A percentile compares a stretch with the other conserved stretches of the same genome.
Conservation (phyloP, 2,329 filamentous ascomycete genomes). For the Cladophialophora immunda region DNA sequence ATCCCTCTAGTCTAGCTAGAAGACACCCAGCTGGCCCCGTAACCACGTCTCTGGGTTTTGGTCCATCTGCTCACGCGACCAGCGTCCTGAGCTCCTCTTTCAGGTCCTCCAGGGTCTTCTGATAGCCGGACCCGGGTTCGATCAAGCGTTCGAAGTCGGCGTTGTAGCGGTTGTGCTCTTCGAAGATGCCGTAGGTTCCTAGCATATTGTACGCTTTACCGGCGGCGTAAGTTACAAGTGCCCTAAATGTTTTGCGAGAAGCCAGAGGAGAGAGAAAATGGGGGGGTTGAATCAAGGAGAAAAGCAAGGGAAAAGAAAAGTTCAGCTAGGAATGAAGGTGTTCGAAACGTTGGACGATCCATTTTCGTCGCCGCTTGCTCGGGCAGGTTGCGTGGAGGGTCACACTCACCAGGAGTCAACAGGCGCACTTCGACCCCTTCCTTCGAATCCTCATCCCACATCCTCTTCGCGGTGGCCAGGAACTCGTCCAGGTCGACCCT, state of each 20-base stretch:
- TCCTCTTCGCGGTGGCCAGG: constrained; percentile 19
- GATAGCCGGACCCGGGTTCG: constrained; percentile 25
- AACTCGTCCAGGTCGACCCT: constrained; percentile 25
- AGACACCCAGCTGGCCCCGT: not conserved
- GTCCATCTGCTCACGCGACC: not conserved
- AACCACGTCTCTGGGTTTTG: not conserved
- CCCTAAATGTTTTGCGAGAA: too few relatives aligned
- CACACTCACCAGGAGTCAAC: constrained; percentile 14
- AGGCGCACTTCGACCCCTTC: constrained; percentile 24
- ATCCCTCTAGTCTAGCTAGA: too few relatives aligned
- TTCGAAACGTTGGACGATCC: too few relatives aligned
- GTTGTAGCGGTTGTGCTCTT: constrained; percentile 26
- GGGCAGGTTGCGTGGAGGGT: not conserved
- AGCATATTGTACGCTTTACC: constrained; percentile 25
- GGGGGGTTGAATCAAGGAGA: too few relatives aligned
- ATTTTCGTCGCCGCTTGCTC: too few relatives aligned
- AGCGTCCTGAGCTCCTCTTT: constrained; percentile 26
- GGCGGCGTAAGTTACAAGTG: not conserved
- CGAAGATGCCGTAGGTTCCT: constrained; percentile 29
- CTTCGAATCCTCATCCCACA: constrained; percentile 29
- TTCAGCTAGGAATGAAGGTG: too few relatives aligned
- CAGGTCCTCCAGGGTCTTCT: constrained; percentile 19
- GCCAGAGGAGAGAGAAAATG: not conserved
- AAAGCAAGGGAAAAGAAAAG: not conserved
- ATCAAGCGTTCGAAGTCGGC: constrained; percentile 26